Base-by-base conservation (phyloP, 2,329 filamentous ascomycete species). In the Cercospora zeae-maydis region DNA sequence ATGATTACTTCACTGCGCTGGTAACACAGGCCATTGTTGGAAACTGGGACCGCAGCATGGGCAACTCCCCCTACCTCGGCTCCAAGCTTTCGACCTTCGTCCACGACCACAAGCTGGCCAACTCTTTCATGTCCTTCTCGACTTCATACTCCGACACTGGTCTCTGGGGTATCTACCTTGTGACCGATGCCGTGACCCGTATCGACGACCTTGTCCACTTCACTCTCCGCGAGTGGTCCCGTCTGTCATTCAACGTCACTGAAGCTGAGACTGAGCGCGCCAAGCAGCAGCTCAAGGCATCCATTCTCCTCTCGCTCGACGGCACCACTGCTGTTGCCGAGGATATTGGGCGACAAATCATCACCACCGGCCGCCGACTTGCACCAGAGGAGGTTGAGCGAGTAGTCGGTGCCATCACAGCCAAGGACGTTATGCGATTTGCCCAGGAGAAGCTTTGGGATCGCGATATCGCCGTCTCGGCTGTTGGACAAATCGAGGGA, bases 101-200 rank as follows among this genome's bases (percentile, higher is more conserved):
- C 71, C 91, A 96, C 85, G 88, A 96, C 81, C 87, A 98, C 82
- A 89, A 93, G 79, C 86, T 99, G 67, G 95, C 95, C 80, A 99
- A 96, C 84, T 97, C 93, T 87, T 99, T 97, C 86, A 99, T 99
- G 96, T 96, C 91, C 84, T 99, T 99, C 84, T 97, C 93, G 70
- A 99, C 95, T 71, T 96, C 92, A 85, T 99, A 99, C 83, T 98
- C 93, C 77, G 95, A 99, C 80, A 99, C 95, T 78, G 95, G 95
- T 85, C 91, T 99, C 72, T 99, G 95, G 95, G 95, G 95, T 82
- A 98, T 98, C 84, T 99, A 99, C 86, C 86, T 99, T 67, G 91
- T 96, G 73, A 92, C 91, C 75, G 93, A 97, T 81, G 90, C 95
- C 81, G 81, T 90, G 73, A 92, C 89, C 73, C 85, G 85, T 71